Evolutionary conservation across 2,329 filamentous ascomycete genomes (phyloP), one percentile per base, ranked within the genome.

Genomic region (Teratosphaeria epicoccoides): DNA sequence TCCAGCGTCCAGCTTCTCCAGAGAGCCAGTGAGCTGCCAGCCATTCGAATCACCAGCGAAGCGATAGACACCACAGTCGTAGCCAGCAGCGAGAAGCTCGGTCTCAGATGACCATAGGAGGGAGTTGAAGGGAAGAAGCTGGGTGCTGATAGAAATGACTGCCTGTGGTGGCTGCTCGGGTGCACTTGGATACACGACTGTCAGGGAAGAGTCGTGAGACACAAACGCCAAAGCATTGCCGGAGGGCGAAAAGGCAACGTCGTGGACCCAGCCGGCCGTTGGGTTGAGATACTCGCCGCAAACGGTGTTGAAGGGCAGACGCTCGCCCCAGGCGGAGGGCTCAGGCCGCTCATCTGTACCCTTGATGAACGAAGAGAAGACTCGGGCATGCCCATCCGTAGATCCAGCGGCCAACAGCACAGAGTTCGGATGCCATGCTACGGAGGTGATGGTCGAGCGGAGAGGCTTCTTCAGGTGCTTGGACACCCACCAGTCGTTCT

Each of bases 401-500:
- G 88, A 95, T 33, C 93, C 93, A 43, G 93, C 89, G 14, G 91
- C 93, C 23, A 98, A 78, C 26, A 98, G 80, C 14, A 98, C 93
- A 9, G 87, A 94, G 77, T 98, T 98, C 29, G 93, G 93, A 71
- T 98, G 93, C 93, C 93, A 98, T 52, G 85, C 84, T 44, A 98
- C 82, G 14, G 87, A 89, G 51, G 93, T 97, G 63, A 98, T 91
- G 52, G 93, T 98, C 69, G 89, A 95, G 60, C 91, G 87, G 64
- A 98, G 95, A 20, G 93, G 93, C 80, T 97, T 98, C 82, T 97
- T 97, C 66, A 98, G 74, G 73, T 98, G 93, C 78, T 98, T 98
- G 33, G 90, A 96, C 43, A 98, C 91, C 93, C 93, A 98, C 93
- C 93, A 98, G 76, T 98, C 90, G 72, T 98, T 96, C 72, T 98